A percentile compares a stretch with the other conserved stretches of the same genome.
Evolutionary conservation across 345 rosid genomes (phyloP).

Genomic region (Turnera subulata): DNA sequence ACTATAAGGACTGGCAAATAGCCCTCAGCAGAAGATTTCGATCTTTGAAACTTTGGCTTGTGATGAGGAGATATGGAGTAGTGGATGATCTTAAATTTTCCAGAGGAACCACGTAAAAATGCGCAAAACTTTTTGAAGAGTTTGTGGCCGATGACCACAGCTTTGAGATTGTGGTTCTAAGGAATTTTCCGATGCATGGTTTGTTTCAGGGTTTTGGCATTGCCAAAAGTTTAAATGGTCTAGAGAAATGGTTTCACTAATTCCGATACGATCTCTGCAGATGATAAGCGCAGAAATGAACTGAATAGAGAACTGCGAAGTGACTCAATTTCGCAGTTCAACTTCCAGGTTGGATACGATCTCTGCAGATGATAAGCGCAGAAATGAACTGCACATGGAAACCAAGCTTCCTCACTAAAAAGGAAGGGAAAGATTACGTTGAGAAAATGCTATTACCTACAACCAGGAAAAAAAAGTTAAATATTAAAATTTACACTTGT

Average conservation of each 20-base stretch:
- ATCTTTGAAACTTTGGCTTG: constrained; percentile 49
- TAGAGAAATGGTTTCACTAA: not conserved
- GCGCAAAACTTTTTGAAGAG: constrained; percentile 40
- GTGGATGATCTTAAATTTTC: constrained; percentile 31
- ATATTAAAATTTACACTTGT: too few relatives aligned
- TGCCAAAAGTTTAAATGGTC: not conserved
- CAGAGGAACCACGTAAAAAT: constrained; percentile 36
- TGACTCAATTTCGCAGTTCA: too few relatives aligned
- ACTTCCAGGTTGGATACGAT: too few relatives aligned
- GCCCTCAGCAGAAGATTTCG: constrained; percentile 45
- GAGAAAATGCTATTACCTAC: too few relatives aligned
- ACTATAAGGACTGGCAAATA: constrained; percentile 61
- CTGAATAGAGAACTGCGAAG: constrained; percentile 23
- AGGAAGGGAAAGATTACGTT: too few relatives aligned
- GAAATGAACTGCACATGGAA: constrained; percentile 27
- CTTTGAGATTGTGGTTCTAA: constrained; percentile 32
- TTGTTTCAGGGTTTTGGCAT: constrained; percentile 47
- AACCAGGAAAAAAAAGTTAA: too few relatives aligned
- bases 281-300: constrained; percentile 18
- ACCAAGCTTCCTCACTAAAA: too few relatives aligned
- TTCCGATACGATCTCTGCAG: too few relatives aligned
- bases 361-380: not conserved
- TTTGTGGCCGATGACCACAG: constrained; percentile 28
- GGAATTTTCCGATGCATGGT: constrained; percentile 44
- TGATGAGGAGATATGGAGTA: constrained; percentile 46